A percentile compares a stretch with the other conserved stretches of the same genome.
phyloP scores from a whole-genome alignment of 1,284 basidiomycete genomes.

The Tylopilus orsonianus region DNA sequence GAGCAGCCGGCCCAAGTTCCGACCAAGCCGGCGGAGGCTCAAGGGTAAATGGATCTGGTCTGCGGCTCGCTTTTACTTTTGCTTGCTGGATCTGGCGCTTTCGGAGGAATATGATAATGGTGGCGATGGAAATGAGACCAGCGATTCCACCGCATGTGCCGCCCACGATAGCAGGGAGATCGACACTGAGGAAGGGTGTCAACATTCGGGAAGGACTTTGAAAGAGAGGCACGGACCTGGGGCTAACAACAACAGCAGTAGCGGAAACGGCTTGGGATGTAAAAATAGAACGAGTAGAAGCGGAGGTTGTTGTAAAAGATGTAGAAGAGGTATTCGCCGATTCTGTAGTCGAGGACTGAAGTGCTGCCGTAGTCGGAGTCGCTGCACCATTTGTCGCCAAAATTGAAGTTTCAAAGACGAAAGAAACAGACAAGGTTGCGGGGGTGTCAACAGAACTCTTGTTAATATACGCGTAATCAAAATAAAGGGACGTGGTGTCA shows the following conservation, averaged over 20 bases:
- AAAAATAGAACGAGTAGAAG: neutral
- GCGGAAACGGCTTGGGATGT: neutral
- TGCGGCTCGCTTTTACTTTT: neutral
- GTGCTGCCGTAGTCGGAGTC: neutral
- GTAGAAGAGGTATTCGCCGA: neutral
- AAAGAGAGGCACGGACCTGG: conserved; percentile 1
- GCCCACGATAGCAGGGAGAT: conserved; percentile 5
- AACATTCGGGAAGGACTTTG: neutral
- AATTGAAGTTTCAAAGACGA: neutral
- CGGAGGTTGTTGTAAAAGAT: neutral
- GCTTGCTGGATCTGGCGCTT: neutral
- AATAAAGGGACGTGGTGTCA: conserved; percentile 8
- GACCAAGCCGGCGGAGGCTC: neutral
- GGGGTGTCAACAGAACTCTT: conserved; percentile 1
- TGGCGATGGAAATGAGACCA: neutral
- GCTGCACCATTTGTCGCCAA: neutral
- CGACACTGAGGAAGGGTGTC: conserved; percentile 3
- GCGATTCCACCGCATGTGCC: conserved; percentile 9
- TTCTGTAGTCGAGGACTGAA: neutral
- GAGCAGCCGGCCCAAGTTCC: neutral
- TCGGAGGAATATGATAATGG: conserved; percentile 4
- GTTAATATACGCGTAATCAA: conserved; percentile 17
- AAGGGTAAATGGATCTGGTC: conserved; percentile 4
- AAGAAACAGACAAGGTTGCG: neutral
- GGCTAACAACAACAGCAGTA: neutral